These are phyloP conservation scores for Vitis rupestris DNA, from an alignment of 164 flowering plant genomes.

Conservation along the genomic window DNA sequence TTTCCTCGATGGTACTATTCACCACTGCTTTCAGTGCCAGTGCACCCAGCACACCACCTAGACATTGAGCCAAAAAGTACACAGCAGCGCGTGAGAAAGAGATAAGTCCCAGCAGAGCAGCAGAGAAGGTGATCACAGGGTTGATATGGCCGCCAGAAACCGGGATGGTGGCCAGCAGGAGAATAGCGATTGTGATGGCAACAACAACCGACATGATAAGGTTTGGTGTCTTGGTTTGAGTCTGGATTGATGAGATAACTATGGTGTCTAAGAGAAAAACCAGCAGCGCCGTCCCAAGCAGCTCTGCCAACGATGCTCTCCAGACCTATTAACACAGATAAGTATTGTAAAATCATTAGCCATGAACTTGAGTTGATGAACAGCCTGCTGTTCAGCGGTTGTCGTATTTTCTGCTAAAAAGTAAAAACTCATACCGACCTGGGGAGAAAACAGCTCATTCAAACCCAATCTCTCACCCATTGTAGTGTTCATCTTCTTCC, in stretches of 20 bases:
- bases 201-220: no score
- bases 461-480: slow-evolving; percentile 38
- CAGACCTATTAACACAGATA: no score
- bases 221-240: no score
- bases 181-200: no score
- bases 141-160: slow-evolving; percentile 27
- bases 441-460: slow-evolving; percentile 35
- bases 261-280: no score
- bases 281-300: no score
- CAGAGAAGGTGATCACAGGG: slow-evolving; percentile 28
- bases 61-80: slow-evolving; percentile 29
- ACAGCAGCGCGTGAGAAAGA: slow-evolving; percentile 19
- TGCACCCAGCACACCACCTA: slow-evolving; percentile 23
- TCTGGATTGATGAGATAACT: no score
- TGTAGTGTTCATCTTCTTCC: slow-evolving; percentile 10
- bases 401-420: no score
- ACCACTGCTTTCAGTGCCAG: slow-evolving; percentile 12
- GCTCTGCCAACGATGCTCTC: no score
- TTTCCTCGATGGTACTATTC: slow-evolving; percentile 1
- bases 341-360: no score
- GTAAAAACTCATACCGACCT: slow-evolving; percentile 19
- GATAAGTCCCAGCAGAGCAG: slow-evolving; percentile 24
- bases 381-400: no score
- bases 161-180: slow-evolving; percentile 18
- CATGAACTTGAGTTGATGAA: neutral